These are phyloP conservation scores for Avena eriantha DNA, from an alignment of 176 grass and related monocot genomes.

Conservation along the genomic window DNA sequence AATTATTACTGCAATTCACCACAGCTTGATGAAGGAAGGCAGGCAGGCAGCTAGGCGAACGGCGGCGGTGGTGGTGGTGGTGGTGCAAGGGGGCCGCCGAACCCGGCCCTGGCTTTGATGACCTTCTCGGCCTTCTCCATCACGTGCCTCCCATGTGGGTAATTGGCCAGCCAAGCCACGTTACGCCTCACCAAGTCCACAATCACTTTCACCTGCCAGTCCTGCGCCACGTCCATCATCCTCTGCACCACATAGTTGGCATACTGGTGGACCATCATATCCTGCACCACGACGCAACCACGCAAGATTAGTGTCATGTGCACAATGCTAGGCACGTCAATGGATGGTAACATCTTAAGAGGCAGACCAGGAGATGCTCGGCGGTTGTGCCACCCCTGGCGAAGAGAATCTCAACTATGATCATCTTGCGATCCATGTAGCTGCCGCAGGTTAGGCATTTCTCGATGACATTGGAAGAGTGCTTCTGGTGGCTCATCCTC, in stretches of 20 bases:
- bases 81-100: neutral
- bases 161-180: neutral
- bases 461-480: slow-evolving; percentile 61
- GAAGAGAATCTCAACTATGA: slow-evolving; percentile 53
- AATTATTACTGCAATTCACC: neutral
- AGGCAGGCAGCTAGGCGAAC: neutral
- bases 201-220: neutral
- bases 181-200: neutral
- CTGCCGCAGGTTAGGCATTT: slow-evolving; percentile 47
- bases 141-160: neutral
- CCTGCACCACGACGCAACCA: slow-evolving; percentile 14
- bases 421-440: slow-evolving; percentile 36
- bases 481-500: slow-evolving; percentile 59
- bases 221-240: slow-evolving; percentile 6
- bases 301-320: neutral
- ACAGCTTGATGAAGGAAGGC: neutral
- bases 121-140: neutral
- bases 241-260: slow-evolving; percentile 50
- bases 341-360: slow-evolving; percentile 2
- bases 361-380: slow-evolving; percentile 38
- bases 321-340: neutral
- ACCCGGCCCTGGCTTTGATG: neutral
- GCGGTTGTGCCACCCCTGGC: neutral
- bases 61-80: neutral
- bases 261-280: slow-evolving; percentile 45